Base-by-base conservation (phyloP, 352 stramenopile genomes). In the Phytophthora ramorum region DNA sequence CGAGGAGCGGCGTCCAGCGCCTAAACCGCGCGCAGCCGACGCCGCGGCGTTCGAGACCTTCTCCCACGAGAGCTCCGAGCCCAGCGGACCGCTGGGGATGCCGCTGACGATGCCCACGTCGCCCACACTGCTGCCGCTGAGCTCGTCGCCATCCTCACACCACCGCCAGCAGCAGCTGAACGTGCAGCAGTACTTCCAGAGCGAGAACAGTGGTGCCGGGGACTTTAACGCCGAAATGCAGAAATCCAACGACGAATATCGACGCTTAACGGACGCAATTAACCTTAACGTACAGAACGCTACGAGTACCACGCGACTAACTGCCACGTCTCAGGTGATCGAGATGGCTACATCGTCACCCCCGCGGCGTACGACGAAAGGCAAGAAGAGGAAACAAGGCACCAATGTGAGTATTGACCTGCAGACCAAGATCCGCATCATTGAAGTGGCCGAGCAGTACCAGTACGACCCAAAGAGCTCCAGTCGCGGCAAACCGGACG, bases 401-500 rank as follows among this genome's bases (percentile, higher is more conserved):
- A 71, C 78, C 2, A 91, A 89, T 63, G 81, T 83, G 30, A 92
- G 85, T 26, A 89, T 92, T 49, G 85, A 93, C 51, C 63, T 93
- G 35, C 83, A 93, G 77, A 93, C 85, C 54, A 93, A 93, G 73
- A 93, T 93, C 70, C 81, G 83, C 13, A 78, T 93, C 34, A 93
- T 93, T 57, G 85, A 93, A 63, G 70, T 93, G 48, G 85, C 85
- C 0, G 85, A 93, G 59, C 81, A 91, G 63, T 92, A 92, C 64
- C 81, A 92, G 53, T 93, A 92, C 61, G 83, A 93, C 60, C 83
- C 83, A 6, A 91, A 89, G 54, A 76, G 66, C 54, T 70, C 75
- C 2, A 71, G 52, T 16, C 75, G 76, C 22, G 71, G 53, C 30
- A 83, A 82, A 63, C 69, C 70, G 16, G 77, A 82, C 22, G 62